phyloP scores from a whole-genome alignment of 768 basidiomycete genomes.

The Mycena floridula region DNA sequence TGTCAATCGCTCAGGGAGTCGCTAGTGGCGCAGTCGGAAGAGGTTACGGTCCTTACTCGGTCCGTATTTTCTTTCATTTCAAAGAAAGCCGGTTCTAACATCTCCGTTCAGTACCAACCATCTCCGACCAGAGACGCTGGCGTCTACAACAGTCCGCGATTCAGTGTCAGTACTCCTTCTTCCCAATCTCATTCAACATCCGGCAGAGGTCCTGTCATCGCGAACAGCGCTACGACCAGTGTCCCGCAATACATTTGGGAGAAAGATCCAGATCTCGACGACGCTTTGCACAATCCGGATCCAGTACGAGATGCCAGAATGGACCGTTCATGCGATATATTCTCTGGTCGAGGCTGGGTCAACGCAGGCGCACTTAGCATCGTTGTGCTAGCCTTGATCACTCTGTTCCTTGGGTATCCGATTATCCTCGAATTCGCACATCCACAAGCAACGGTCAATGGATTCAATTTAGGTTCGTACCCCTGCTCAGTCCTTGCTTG shows the following conservation, averaged over 20 bases:
- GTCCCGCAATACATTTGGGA: constrained; percentile 76
- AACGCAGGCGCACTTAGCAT: constrained; percentile 73
- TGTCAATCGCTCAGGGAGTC: constrained; percentile 69
- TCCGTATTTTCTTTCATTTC: constrained; percentile 27
- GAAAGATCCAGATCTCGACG: constrained; percentile 84
- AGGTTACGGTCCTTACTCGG: constrained; percentile 85
- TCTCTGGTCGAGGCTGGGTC: constrained; percentile 78
- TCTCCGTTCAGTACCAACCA: constrained; percentile 49
- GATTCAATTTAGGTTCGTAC: constrained; percentile 88
- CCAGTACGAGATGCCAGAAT: constrained; percentile 59
- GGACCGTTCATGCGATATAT: constrained; percentile 54
- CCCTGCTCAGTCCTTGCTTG: too few relatives aligned
- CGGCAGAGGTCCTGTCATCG: constrained; percentile 23
- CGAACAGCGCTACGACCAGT: constrained; percentile 46
- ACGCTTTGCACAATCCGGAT: constrained; percentile 86
- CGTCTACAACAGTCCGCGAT: constrained; percentile 44
- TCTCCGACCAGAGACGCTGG: constrained; percentile 34
- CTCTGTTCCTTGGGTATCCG: constrained; percentile 86
- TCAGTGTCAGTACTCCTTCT: constrained; percentile 47
- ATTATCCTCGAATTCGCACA: constrained; percentile 56
- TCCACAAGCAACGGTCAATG: constrained; percentile 26
- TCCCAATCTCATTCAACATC: constrained; percentile 20
- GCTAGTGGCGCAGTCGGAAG: constrained; percentile 74
- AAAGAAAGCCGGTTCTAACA: constrained; percentile 5
- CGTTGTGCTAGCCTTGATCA: constrained; percentile 62